Evolutionary conservation across 2,329 filamentous ascomycete species (phyloP).

Genomic region (Sarocladium kiliense): DNA sequence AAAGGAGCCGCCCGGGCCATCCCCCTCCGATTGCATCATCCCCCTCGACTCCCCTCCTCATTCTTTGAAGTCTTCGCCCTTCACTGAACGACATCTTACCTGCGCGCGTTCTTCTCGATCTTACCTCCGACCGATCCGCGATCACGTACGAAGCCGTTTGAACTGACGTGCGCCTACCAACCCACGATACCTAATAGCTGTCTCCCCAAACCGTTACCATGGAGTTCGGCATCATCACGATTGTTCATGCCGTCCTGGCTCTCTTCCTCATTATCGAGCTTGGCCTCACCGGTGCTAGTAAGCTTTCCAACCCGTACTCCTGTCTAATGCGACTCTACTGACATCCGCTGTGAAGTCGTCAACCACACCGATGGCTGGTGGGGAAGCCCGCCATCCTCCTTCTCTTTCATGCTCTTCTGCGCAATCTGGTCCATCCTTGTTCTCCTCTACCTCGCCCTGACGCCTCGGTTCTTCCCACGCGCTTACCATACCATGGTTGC

Average conservation of each 20-base stretch:
- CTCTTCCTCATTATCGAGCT: constrained; percentile 70
- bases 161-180: not conserved
- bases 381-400: constrained; percentile 43
- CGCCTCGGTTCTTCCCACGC: constrained; percentile 56
- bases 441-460: constrained; percentile 63
- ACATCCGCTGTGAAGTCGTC: constrained; percentile 41
- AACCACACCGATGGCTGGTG: constrained; percentile 29
- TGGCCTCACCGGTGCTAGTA: constrained; percentile 70
- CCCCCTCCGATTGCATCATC: constrained; percentile 8
- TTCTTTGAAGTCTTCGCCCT: not conserved
- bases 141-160: not conserved
- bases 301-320: constrained; percentile 16
- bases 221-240: constrained; percentile 50
- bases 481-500: constrained; percentile 61
- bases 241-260: constrained; percentile 61
- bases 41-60: not conserved
- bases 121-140: not conserved
- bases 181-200: not conserved
- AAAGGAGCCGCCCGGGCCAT: not conserved
- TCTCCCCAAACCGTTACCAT: constrained; percentile 27
- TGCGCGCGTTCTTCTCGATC: not conserved
- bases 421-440: constrained; percentile 71
- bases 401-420: constrained; percentile 78
- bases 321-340: not conserved
- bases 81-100: not conserved